Base-by-base conservation (phyloP, 768 basidiomycete genomes). In the Termitomyces bulborhizus region DNA sequence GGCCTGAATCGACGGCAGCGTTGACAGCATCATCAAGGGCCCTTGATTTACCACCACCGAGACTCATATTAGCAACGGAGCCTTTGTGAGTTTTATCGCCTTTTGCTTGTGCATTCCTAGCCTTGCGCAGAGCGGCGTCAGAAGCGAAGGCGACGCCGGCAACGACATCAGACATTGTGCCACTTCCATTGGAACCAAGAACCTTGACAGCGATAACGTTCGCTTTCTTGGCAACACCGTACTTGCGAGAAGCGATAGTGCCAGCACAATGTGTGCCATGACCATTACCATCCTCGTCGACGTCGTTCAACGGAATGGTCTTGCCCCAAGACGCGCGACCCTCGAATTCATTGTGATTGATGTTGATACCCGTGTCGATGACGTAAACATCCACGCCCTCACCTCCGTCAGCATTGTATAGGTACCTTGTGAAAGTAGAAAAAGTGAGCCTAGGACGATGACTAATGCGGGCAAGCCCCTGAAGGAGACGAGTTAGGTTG, bases 201-300 rank as follows among this genome's bases (percentile, higher is more conserved):
- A 93, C 91, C 77, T 95, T 96, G 70, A 96, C 93, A 34, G 93
- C 93, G 60, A 88, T 78, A 61, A 96, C 79, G 57, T 91, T 80
- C 53, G 94, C 96, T 57, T 80, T 80, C 85, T 99, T 98, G 49
- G 97, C 94, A 44, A 99, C 93, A 72, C 97, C 97, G 65, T 93
- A 98, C 71, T 86, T 90, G 65, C 76, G 73, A 4, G 91, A 93
- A n/a, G 86, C 97, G 61, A 98, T 95, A 31, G 95, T 99, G 52
- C 95, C 95, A 45, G 95, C 94, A 62, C 93, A 95, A 69, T 95
- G 93, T 32, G 90, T 82, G 40, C 96, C 97, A 66, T 99, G 97
- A 59, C 97, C 97, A 69, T 98, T 98, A 54, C 84, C 90, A 63
- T 98, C 97, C 60, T 82, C 81, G 63, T 98, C 96, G 4, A 78